Evolutionary conservation across 2,329 filamentous ascomycete species (phyloP), one percentile per base, ranked within the genome.

Genomic region (Penicillium digitatum): DNA sequence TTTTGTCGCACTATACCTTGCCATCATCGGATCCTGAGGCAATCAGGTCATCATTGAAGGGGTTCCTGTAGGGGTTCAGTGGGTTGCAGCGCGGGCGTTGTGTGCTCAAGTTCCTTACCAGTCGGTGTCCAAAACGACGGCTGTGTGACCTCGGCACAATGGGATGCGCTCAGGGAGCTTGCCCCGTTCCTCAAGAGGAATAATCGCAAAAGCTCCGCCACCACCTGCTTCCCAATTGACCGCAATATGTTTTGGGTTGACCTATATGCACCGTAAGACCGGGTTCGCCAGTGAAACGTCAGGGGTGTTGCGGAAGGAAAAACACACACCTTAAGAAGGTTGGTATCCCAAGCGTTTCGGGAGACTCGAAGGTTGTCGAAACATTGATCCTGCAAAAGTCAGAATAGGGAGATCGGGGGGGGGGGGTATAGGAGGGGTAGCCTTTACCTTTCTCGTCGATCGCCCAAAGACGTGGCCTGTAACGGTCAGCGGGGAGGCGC

Each of bases 181-280:
- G 62, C 94, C 94, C 67, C 84, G 87, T 81, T 99, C 93, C 64
- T 87, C 84, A 67, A 96, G 76, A 57, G 94, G 94, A 65, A 99
- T 90, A 65, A 99, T 93, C 52, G 94, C 94, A 72, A 99, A 97
- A 66, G 94, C 93, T 71, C 94, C 94, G 69, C 94, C 94, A 60
- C 94, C 94, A 72, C 90, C 89, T 37, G 94, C 83, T 77, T 99
- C 93, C 94, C 94, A 99, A 82, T 99, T 99, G 78, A 99, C 92
- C 6, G 94, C 88, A 66, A 99, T 82, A 75, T 94, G 97, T 75
- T 95, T 87, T 47, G 94, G 92, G 76, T 99, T 99, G 73, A 86
- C 94, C 91, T 95, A 72, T 66, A 57, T 48, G 27, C 42, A 27
- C 43, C 40, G 45, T 65, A 56, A 45, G 51, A 48, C 45, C 49